Percentiles rank a stretch among this genome's conserved stretches.
phyloP scores from a whole-genome alignment of 805 yeast species.

The Suhomyces sp. region DNA sequence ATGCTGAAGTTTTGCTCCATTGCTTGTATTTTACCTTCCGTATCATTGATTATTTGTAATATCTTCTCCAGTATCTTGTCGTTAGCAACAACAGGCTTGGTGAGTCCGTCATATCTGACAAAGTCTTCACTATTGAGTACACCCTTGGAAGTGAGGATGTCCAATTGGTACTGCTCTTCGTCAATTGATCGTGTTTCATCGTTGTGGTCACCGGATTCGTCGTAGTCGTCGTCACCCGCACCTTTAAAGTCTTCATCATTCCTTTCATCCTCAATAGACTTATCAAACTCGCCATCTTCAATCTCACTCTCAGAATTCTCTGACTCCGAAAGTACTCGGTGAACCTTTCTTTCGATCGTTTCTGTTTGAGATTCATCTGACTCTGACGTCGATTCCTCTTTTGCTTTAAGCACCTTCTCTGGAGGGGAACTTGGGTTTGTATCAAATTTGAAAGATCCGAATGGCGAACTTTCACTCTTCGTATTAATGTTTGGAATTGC shows the following conservation, averaged over 20 bases:
- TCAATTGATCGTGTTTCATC: neutral
- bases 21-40: constrained; percentile 25
- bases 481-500: neutral
- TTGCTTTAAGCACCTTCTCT: neutral
- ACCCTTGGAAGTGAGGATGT: constrained; percentile 6
- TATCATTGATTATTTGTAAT: constrained; percentile 19
- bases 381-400: neutral
- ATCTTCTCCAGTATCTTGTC: constrained; percentile 16
- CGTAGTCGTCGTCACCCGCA: constrained; percentile 3
- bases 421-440: neutral
- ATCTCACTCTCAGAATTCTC: neutral
- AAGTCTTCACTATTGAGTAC: constrained; percentile 4
- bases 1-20: constrained; percentile 18
- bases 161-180: constrained; percentile 4
- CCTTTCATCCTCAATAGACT: constrained; percentile 2
- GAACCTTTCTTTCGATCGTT: neutral
- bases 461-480: neutral
- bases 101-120: constrained; percentile 17
- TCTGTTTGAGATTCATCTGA: neutral
- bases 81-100: constrained; percentile 2
- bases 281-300: neutral
- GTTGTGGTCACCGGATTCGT: constrained; percentile 4
- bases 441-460: neutral
- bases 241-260: neutral
- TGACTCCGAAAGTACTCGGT: neutral